Base-by-base conservation (phyloP, 2,329 filamentous ascomycete genomes). In the Colletotrichum navitas region DNA sequence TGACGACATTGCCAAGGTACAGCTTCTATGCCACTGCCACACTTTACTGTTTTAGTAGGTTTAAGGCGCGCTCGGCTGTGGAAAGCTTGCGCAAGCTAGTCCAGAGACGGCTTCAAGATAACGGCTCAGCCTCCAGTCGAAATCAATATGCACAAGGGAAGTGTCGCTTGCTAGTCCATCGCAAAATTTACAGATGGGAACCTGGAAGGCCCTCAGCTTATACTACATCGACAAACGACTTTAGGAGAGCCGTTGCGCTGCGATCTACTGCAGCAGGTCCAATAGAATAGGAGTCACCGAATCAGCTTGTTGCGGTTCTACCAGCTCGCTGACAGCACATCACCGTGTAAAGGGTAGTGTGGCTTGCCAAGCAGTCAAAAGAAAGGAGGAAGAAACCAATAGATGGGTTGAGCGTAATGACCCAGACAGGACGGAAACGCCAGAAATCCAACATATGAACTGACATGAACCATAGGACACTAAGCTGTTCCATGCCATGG, bases 251-350 rank as follows among this genome's bases (percentile, higher is more conserved):
- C 66, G 69, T 61, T 65, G n/a, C 16, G 41, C 65, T 11, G 66
- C 70, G 24, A 52, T 72, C 5, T 72, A 66, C 0, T 66, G 65
- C 16, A 60, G 69, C 10, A 69, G 70, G 60, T 61, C 66, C 2
- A 61, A 69, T 8, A 66, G 55, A 11, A 70, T 70, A 55, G 66
- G 70, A 62, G 58, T 32, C 29, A 55, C 12, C 10, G 34, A 24
- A 32, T 41, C 24, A 70, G 65, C 39, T n/a, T 60, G 11, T 41
- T 72, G 52, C 69, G 41, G 0, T 68, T 69, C 45, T 72, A 54
- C 54, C 66, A 64, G 26, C 29, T 72, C 3, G 34, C 60, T 16
- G 39, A 69, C 10, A 60, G n/a, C 36, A 16, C 55, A 69, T 26
- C 49, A 69, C 47, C 49, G 54, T 45, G 36, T 43, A 1, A 60